Evolutionary conservation across 306 rosid genomes (phyloP).

Genomic region (Argentina anserina): DNA sequence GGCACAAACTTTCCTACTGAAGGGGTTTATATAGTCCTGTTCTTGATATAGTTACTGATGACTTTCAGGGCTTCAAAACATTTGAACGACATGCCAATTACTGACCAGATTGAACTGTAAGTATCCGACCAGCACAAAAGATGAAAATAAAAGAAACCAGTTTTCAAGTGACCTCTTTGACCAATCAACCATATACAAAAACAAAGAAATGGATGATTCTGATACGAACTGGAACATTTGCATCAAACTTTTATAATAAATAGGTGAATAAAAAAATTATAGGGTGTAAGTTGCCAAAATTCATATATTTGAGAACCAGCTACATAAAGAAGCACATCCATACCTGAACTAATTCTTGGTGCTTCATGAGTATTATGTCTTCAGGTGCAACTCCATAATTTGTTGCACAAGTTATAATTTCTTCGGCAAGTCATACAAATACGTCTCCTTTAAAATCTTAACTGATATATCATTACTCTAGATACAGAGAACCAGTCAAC

Average conservation of each 20-base stretch:
- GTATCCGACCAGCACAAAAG: background rate
- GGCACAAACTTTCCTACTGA: no score
- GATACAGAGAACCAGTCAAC: slow-evolving; percentile 33
- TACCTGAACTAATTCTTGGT: slow-evolving; percentile 48
- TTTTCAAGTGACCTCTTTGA: background rate
- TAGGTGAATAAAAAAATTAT: background rate
- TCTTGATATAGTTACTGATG: background rate
- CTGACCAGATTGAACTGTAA: background rate
- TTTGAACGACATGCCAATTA: background rate
- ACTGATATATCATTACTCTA: slow-evolving; percentile 33
- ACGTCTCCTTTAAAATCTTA: slow-evolving; percentile 17
- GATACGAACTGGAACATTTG: background rate
- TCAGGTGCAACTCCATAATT: slow-evolving; percentile 35
- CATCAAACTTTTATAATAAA: background rate
- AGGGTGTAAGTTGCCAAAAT: slow-evolving; percentile 5
- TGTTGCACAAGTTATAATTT: slow-evolving; percentile 10
- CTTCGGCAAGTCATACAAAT: background rate
- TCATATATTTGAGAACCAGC: slow-evolving; percentile 20
- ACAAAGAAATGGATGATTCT: background rate
- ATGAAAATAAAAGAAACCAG: background rate
- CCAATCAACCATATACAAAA: background rate
- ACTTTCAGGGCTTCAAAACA: background rate
- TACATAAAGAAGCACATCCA: slow-evolving; percentile 11
- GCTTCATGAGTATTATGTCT: slow-evolving; percentile 31
- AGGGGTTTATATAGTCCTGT: background rate